phyloP scores from a whole-genome alignment of 1,284 basidiomycete species.

The Austropuccinia psidii region DNA sequence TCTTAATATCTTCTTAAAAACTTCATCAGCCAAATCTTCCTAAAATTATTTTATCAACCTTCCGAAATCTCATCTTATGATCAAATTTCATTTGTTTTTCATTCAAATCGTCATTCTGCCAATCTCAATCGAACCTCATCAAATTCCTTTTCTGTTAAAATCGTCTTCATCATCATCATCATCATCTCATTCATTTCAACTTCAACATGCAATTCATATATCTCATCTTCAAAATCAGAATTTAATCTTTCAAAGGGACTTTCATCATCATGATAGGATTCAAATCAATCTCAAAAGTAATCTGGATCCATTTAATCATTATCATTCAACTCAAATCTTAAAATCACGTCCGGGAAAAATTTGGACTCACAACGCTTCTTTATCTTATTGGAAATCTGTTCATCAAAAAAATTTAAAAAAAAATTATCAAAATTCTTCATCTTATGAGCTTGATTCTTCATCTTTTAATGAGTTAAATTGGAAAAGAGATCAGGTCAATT shows the following conservation, averaged over 20 bases:
- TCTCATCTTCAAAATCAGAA: slow-evolving; percentile 18
- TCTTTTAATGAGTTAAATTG: slow-evolving; percentile 4
- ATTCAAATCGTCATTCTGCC: neutral
- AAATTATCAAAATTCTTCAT: neutral
- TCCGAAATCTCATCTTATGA: too few species aligned
- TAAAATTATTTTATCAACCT: too few species aligned
- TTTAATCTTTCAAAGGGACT: slow-evolving; percentile 37
- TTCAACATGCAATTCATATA: slow-evolving; percentile 41
- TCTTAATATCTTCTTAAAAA: too few species aligned
- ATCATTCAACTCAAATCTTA: slow-evolving; percentile 4
- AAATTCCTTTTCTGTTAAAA: slow-evolving; percentile 38
- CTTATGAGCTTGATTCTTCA: neutral
- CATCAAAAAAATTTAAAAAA: neutral
- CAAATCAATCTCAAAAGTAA: slow-evolving; percentile 24
- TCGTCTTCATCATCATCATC: slow-evolving; percentile 3
- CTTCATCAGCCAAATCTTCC: too few species aligned
- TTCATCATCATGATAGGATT: slow-evolving; percentile 36
- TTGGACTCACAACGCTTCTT: slow-evolving; percentile 38
- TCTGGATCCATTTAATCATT: slow-evolving; percentile 24
- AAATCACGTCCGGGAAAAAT: slow-evolving; percentile 21
- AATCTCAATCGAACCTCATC: neutral
- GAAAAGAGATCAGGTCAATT: neutral
- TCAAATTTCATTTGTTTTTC: too few species aligned
- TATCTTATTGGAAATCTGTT: slow-evolving; percentile 30
- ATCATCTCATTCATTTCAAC: slow-evolving; percentile 30